Conservation (phyloP, 495 filamentous ascomycete genomes). For the Lasiosphaeria hispida region DNA sequence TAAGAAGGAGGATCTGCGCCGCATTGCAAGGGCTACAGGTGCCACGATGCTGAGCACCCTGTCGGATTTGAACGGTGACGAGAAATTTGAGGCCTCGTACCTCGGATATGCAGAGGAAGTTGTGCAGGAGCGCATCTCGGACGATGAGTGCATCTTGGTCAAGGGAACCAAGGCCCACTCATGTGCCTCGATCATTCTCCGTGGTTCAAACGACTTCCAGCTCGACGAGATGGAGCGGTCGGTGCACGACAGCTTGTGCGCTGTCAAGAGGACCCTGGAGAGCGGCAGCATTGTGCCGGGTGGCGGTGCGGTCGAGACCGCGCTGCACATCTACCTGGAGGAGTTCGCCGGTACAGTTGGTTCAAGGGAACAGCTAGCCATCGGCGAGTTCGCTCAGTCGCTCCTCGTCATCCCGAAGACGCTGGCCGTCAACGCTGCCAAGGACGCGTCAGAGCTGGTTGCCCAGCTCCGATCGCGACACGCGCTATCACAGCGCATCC, state of each 20-base stretch:
- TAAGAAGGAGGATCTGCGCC: conserved; percentile 97
- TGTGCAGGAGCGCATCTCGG: conserved; percentile 92
- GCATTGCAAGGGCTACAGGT: conserved; percentile 94
- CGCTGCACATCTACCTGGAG: conserved; percentile 97
- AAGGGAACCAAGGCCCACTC: conserved; percentile 93
- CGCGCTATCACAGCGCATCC: conserved; percentile 86
- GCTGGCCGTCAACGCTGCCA: conserved; percentile 93
- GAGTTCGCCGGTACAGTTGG: conserved; percentile 99
- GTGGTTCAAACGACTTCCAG: conserved; percentile 92
- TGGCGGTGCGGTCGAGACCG: conserved; percentile 96
- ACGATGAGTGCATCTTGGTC: conserved; percentile 97
- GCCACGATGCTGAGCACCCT: conserved; percentile 89
- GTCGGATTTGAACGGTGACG: conserved; percentile 95
- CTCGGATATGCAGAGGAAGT: conserved; percentile 94
- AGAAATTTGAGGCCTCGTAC: conserved; percentile 87
- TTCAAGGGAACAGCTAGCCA: conserved; percentile 95
- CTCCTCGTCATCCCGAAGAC: conserved; percentile 96
- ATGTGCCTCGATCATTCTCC: conserved; percentile 94
- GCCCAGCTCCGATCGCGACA: conserved; percentile 94
- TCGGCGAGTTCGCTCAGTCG: conserved; percentile 93
- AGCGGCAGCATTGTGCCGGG: conserved; percentile 96
- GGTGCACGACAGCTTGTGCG: conserved; percentile 92
- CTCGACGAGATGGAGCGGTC: conserved; percentile 99
- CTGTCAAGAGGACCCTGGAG: conserved; percentile 95
- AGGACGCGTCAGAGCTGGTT: conserved; percentile 91